A percentile compares a stretch with the other conserved stretches of the same genome.
phyloP scores from a whole-genome alignment of 495 filamentous ascomycete genomes.

The Polyplosphaeria fusca region DNA sequence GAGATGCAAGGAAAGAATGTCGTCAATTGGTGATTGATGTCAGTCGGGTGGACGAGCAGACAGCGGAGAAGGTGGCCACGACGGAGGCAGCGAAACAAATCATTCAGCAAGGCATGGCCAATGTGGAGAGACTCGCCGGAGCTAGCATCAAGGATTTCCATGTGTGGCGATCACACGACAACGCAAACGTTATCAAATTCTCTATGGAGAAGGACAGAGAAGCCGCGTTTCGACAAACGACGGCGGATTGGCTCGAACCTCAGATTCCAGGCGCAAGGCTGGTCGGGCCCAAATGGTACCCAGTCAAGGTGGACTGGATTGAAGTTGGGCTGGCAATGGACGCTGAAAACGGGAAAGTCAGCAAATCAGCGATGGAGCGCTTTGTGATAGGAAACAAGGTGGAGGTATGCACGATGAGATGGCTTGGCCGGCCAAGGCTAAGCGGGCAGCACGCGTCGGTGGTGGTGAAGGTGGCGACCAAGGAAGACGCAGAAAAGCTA shows the following conservation, averaged over 20 bases:
- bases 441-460: too few relatives aligned
- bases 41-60: too few relatives aligned
- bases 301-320: too few relatives aligned
- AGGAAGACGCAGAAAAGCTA: too few relatives aligned
- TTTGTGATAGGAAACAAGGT: too few relatives aligned
- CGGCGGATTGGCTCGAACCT: slow-evolving; percentile 2
- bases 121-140: too few relatives aligned
- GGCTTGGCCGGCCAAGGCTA: too few relatives aligned
- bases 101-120: not conserved
- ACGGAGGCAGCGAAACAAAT: not conserved
- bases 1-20: too few relatives aligned
- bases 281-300: slow-evolving; percentile 9
- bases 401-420: too few relatives aligned
- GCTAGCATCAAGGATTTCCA: not conserved
- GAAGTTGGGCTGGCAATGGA: slow-evolving; percentile 14
- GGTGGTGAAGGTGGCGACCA: too few relatives aligned
- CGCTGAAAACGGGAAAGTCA: slow-evolving; percentile 3
- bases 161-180: not conserved
- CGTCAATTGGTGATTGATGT: too few relatives aligned
- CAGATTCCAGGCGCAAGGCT: slow-evolving; percentile 8
- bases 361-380: not conserved
- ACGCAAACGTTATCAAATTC: slow-evolving; percentile 8
- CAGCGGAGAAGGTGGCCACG: not conserved
- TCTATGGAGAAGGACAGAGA: not conserved
- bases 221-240: slow-evolving; percentile 1